Percentiles rank a stretch among this genome's conserved stretches.
Conservation (phyloP, 2,329 filamentous ascomycete genomes). For the Madurella mycetomatis region DNA sequence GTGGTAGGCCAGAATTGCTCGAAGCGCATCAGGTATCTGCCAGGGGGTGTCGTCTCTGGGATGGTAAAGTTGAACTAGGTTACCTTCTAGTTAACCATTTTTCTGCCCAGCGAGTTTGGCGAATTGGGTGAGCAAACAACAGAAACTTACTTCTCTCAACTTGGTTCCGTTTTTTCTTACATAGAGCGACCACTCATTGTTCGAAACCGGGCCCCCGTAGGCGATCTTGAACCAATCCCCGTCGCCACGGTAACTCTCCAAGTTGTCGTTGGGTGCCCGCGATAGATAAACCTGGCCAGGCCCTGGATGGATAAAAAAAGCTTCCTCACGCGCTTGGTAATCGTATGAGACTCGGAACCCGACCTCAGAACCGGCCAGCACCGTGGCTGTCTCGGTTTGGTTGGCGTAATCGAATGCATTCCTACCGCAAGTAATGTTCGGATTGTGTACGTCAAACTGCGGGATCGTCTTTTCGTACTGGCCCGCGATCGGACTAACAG, state of each 20-base stretch:
- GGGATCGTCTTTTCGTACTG: neutral
- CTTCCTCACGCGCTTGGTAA: neutral
- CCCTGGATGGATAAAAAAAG: constrained; percentile 9
- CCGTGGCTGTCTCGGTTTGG: constrained; percentile 16
- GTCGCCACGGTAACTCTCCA: constrained; percentile 11
- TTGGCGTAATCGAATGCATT: constrained; percentile 9
- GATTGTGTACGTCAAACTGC: constrained; percentile 7
- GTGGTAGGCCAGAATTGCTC: constrained; percentile 14
- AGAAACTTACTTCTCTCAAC: constrained; percentile 3
- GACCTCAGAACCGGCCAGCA: constrained; percentile 18
- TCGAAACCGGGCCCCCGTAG: constrained; percentile 5
- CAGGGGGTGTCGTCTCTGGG: constrained; percentile 14
- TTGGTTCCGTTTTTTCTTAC: neutral
- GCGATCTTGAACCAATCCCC: constrained; percentile 23
- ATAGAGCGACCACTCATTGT: constrained; percentile 11
- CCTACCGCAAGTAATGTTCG: constrained; percentile 18
- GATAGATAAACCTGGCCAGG: constrained; percentile 17
- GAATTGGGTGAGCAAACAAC: no score
- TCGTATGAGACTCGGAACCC: constrained; percentile 19
- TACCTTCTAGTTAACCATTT: neutral
- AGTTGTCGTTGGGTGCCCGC: constrained; percentile 11
- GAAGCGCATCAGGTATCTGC: constrained; percentile 21
- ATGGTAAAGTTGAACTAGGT: constrained; percentile 20
- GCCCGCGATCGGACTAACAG: neutral
- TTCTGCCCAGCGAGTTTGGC: neutral